Evolutionary conservation across 1,139 yeast genomes (phyloP).

Genomic region (Taiozyma sp.): DNA sequence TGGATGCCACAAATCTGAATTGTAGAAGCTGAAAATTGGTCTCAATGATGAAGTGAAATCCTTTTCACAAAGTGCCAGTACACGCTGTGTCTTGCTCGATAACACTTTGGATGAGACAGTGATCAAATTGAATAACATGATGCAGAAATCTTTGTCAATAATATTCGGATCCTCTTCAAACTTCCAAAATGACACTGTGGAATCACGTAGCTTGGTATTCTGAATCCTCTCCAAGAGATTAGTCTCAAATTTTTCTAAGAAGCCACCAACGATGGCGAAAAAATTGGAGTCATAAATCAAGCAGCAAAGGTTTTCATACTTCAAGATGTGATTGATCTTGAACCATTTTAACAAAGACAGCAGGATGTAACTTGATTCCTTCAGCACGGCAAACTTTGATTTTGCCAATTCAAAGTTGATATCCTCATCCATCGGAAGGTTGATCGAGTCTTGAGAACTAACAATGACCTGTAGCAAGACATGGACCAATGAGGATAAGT

Average conservation of each 20-base stretch:
- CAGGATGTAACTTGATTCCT: constrained; percentile 54
- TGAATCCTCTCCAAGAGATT: constrained; percentile 35
- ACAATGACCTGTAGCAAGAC: constrained; percentile 61
- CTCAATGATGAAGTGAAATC: constrained; percentile 48
- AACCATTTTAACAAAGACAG: constrained; percentile 66
- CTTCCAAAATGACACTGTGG: constrained; percentile 41
- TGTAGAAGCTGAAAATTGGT: constrained; percentile 41
- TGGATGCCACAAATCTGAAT: constrained; percentile 59
- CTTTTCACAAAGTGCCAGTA: constrained; percentile 47
- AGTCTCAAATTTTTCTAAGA: constrained; percentile 30
- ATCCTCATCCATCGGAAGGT: constrained; percentile 3
- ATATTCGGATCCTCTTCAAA: constrained; percentile 23
- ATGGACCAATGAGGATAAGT: constrained; percentile 55
- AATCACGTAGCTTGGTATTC: constrained; percentile 31
- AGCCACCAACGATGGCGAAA: constrained; percentile 39
- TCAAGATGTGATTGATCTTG: constrained; percentile 67
- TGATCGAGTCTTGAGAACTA: constrained; percentile 30
- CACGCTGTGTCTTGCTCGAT: constrained; percentile 45
- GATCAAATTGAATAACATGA: constrained; percentile 40
- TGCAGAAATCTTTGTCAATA: constrained; percentile 31
- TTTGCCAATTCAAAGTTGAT: constrained; percentile 44
- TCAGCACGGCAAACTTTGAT: constrained; percentile 59
- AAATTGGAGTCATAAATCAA: constrained; percentile 70
- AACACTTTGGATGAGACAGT: constrained; percentile 39
- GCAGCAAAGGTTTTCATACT: constrained; percentile 69